Evolutionary conservation across 345 rosid species (phyloP).

Genomic region (Gossypium arboreum): DNA sequence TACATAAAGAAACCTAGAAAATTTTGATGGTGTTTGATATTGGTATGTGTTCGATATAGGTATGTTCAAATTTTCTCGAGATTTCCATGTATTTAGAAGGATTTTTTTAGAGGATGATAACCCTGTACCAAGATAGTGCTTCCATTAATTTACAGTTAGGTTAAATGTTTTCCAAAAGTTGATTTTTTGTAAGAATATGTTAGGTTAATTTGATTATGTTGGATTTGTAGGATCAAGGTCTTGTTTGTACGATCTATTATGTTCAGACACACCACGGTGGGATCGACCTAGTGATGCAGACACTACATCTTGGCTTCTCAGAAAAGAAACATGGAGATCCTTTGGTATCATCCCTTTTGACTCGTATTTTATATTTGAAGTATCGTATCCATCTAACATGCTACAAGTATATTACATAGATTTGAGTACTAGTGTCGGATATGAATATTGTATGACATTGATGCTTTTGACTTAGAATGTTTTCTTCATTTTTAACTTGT

Average conservation of each 20-base stretch:
- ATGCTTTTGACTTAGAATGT: neutral
- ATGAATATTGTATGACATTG: neutral
- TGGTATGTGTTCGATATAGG: neutral
- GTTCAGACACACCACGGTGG: constrained; percentile 39
- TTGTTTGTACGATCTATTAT: constrained; percentile 57
- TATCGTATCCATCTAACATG: neutral
- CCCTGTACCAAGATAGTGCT: neutral
- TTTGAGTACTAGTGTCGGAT: neutral
- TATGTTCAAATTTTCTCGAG: neutral
- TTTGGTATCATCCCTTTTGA: constrained; percentile 39
- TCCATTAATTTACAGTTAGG: neutral
- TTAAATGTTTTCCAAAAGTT: neutral
- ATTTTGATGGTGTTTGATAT: neutral
- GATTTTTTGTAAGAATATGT: neutral
- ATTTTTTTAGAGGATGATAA: neutral
- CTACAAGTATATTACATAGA: neutral
- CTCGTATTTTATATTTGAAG: constrained; percentile 5
- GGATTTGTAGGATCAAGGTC: constrained; percentile 38
- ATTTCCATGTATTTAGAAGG: neutral
- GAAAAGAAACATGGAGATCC: neutral
- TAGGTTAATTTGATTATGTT: constrained; percentile 6
- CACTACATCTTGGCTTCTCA: constrained; percentile 19
- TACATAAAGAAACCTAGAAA: neutral
- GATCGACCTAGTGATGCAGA: constrained; percentile 25
- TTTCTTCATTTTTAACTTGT: neutral